These are phyloP conservation scores for Mycena epipterygia DNA, from an alignment of 768 basidiomycete species.

Conservation along the genomic window DNA sequence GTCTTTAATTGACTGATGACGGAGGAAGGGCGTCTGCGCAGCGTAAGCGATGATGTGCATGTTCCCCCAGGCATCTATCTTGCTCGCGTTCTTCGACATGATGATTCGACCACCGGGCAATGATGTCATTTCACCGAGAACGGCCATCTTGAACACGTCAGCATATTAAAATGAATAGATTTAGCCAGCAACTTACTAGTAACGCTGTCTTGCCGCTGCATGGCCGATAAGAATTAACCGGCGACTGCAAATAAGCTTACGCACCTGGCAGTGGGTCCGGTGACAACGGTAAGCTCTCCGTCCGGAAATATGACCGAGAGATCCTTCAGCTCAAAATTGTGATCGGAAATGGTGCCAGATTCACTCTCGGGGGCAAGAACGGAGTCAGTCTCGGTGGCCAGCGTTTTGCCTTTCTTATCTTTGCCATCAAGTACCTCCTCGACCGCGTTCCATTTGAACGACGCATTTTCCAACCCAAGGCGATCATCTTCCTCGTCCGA, in stretches of 20 bases:
- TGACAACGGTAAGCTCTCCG: slow-evolving; percentile 77
- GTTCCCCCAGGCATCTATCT: slow-evolving; percentile 72
- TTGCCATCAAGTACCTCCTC: slow-evolving; percentile 18
- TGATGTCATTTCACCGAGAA: slow-evolving; percentile 80
- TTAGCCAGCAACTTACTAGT: slow-evolving; percentile 59
- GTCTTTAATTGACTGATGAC: slow-evolving; percentile 73
- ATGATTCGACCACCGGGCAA: slow-evolving; percentile 65
- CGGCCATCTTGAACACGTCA: slow-evolving; percentile 64
- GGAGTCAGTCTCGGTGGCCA: slow-evolving; percentile 24
- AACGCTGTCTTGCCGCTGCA: slow-evolving; percentile 87
- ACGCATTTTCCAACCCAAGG: slow-evolving; percentile 71
- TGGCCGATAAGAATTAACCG: neutral
- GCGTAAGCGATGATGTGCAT: slow-evolving; percentile 79
- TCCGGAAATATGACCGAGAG: slow-evolving; percentile 80
- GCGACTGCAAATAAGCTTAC: neutral
- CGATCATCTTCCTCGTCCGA: slow-evolving; percentile 52
- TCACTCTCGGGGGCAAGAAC: slow-evolving; percentile 32
- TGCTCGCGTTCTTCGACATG: slow-evolving; percentile 73
- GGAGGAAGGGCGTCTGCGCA: slow-evolving; percentile 43
- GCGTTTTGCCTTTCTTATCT: slow-evolving; percentile 36
- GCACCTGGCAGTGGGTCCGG: slow-evolving; percentile 77
- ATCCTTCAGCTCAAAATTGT: slow-evolving; percentile 77
- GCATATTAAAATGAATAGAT: too few relatives aligned
- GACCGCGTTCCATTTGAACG: slow-evolving; percentile 76
- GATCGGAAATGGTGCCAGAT: slow-evolving; percentile 51